phyloP scores from a whole-genome alignment of 129 eudicot species.

The Flaveria brownii region DNA sequence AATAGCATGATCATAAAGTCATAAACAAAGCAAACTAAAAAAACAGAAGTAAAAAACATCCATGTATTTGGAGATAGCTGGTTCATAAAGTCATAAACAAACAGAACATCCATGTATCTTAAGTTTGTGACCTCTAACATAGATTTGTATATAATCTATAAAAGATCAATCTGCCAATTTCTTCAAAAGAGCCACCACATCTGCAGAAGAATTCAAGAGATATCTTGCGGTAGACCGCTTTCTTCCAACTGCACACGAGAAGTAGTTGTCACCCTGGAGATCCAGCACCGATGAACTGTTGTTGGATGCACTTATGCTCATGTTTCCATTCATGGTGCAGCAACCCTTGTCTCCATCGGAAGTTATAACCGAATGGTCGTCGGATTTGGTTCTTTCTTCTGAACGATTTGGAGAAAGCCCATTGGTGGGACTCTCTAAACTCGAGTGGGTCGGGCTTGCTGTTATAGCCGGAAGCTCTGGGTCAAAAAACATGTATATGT shows the following conservation, averaged over 20 bases:
- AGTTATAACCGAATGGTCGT: slow-evolving; percentile 29
- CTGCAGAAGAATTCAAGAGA: slow-evolving; percentile 64
- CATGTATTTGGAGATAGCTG: background rate
- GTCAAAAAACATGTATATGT: slow-evolving; percentile 81
- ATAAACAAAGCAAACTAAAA: slow-evolving; percentile 8
- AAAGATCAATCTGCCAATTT: slow-evolving; percentile 46
- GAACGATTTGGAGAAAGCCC: slow-evolving; percentile 34
- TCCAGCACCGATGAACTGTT: slow-evolving; percentile 68
- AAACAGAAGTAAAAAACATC: slow-evolving; percentile 14
- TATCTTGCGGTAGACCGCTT: slow-evolving; percentile 73
- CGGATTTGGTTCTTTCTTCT: slow-evolving; percentile 28
- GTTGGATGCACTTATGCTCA: slow-evolving; percentile 43
- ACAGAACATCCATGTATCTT: slow-evolving; percentile 10
- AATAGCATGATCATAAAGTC: background rate
- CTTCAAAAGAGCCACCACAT: slow-evolving; percentile 62
- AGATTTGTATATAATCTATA: background rate
- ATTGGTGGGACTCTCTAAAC: slow-evolving; percentile 36
- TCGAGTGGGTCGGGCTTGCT: slow-evolving; percentile 43
- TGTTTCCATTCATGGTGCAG: slow-evolving; percentile 34
- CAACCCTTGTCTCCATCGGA: slow-evolving; percentile 38
- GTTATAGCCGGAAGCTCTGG: slow-evolving; percentile 69
- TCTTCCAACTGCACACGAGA: slow-evolving; percentile 92
- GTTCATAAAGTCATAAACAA: background rate
- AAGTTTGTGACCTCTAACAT: background rate
- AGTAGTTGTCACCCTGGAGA: slow-evolving; percentile 70